phyloP scores from a whole-genome alignment of 495 filamentous ascomycete species.

The Podospora australis region DNA sequence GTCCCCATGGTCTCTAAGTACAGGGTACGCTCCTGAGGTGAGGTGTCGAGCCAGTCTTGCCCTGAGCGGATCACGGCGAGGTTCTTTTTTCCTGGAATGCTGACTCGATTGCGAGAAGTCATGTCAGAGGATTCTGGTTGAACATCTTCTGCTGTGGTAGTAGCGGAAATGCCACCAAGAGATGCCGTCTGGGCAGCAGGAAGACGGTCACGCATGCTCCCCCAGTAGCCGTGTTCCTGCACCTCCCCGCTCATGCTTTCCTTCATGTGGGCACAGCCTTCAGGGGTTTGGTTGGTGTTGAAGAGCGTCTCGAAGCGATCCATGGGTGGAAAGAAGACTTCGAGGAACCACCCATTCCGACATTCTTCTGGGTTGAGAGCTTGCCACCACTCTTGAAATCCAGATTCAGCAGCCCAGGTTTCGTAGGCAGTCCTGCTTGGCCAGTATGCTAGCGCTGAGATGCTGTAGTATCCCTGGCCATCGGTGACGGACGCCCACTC shows the following conservation, averaged over 20 bases:
- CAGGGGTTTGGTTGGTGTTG: conserved; percentile 17
- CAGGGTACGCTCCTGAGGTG: background rate
- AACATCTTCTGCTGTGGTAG: background rate
- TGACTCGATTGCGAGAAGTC: background rate
- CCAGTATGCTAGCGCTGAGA: background rate
- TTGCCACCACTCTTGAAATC: background rate
- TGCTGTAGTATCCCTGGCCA: background rate
- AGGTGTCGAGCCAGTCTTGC: background rate
- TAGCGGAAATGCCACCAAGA: conserved; percentile 9
- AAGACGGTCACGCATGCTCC: conserved; percentile 29
- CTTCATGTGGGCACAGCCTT: conserved; percentile 25
- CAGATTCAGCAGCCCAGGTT: background rate
- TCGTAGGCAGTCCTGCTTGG: background rate
- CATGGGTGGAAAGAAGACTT: conserved; percentile 25
- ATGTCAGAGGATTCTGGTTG: background rate
- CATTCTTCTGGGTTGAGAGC: background rate
- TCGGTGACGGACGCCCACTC: background rate
- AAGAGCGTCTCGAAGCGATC: conserved; percentile 30
- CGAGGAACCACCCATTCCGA: conserved; percentile 11
- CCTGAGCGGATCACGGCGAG: background rate
- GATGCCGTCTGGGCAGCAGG: conserved; percentile 22
- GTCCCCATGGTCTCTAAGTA: background rate
- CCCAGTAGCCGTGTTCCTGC: conserved; percentile 28
- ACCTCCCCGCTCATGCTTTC: conserved; percentile 16
- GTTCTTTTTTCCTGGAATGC: background rate